A percentile compares a stretch with the other conserved stretches of the same genome.
phyloP scores from a whole-genome alignment of 2,329 filamentous ascomycete species.

The Purpureocillium takamizusanense region DNA sequence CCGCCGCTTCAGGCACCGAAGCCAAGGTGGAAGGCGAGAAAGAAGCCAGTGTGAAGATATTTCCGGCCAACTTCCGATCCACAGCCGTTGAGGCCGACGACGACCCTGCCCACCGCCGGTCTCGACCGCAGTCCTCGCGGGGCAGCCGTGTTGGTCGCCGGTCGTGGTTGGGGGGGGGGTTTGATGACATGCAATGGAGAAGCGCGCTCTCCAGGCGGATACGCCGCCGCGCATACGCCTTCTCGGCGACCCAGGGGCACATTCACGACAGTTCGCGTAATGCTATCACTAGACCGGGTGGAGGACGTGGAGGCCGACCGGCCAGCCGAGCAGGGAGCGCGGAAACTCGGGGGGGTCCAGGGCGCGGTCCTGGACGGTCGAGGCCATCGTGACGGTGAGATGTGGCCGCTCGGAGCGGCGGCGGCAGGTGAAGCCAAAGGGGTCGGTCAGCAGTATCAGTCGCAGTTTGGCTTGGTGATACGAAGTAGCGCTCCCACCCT shows the following conservation, averaged over 20 bases:
- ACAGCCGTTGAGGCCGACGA: neutral
- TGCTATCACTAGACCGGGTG: neutral
- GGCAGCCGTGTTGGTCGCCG: too few relatives aligned
- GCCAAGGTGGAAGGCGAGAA: neutral
- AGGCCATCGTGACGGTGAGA: slow-evolving; percentile 1
- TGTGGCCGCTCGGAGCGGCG: neutral
- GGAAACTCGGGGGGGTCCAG: neutral
- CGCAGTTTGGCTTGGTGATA: neutral
- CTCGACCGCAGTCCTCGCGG: neutral
- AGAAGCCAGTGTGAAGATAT: neutral
- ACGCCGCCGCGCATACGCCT: too few relatives aligned
- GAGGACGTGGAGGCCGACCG: neutral
- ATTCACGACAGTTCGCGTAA: neutral
- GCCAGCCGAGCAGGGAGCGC: neutral
- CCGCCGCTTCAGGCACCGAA: too few relatives aligned
- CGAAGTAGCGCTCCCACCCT: neutral
- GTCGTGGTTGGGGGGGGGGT: neutral
- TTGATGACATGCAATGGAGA: neutral
- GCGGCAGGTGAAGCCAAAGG: neutral
- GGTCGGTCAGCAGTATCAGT: neutral
- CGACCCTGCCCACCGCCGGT: neutral
- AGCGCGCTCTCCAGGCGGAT: neutral
- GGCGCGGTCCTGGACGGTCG: slow-evolving; percentile 2
- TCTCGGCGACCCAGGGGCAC: too few relatives aligned
- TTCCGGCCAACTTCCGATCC: neutral